Evolutionary conservation across 2,329 filamentous ascomycete genomes (phyloP).

Genomic region (Xylariaceae sp.): DNA sequence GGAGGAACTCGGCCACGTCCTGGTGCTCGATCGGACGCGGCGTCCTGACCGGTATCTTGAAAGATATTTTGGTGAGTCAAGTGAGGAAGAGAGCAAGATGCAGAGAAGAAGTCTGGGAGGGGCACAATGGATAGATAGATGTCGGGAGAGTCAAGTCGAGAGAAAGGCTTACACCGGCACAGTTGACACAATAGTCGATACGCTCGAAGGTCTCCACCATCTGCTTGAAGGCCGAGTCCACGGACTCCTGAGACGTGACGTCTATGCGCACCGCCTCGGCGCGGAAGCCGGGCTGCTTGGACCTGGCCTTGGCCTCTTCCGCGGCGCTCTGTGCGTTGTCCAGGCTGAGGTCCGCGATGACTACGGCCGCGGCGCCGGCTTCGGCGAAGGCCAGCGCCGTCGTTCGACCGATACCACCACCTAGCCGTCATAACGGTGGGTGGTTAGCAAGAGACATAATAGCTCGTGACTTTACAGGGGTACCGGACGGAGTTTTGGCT

Average conservation of each 20-base stretch:
- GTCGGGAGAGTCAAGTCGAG: too few relatives aligned
- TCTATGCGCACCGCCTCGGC: slow-evolving; percentile 10
- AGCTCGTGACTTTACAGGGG: too few relatives aligned
- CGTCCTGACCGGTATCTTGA: slow-evolving; percentile 1
- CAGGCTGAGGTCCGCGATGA: slow-evolving; percentile 15
- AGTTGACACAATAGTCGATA: slow-evolving; percentile 14
- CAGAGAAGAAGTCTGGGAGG: too few relatives aligned
- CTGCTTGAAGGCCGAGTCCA: slow-evolving; percentile 4
- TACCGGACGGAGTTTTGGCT: neutral
- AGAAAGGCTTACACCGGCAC: slow-evolving; percentile 13
- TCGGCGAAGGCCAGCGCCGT: slow-evolving; percentile 7
- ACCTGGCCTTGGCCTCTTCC: neutral
- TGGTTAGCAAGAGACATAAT: too few relatives aligned
- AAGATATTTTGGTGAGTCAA: too few relatives aligned
- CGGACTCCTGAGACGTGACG: slow-evolving; percentile 6
- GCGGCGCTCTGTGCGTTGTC: slow-evolving; percentile 5
- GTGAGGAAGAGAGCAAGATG: neutral
- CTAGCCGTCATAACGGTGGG: too few relatives aligned
- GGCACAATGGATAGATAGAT: too few relatives aligned
- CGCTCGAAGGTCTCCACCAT: slow-evolving; percentile 9
- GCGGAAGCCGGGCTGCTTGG: slow-evolving; percentile 7
- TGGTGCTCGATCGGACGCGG: slow-evolving; percentile 7
- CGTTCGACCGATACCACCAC: slow-evolving; percentile 5
- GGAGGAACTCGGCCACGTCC: slow-evolving; percentile 12
- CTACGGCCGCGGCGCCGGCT: slow-evolving; percentile 5